phyloP scores from a whole-genome alignment of 352 stramenopile genomes.

The Phytophthora cactorum region DNA sequence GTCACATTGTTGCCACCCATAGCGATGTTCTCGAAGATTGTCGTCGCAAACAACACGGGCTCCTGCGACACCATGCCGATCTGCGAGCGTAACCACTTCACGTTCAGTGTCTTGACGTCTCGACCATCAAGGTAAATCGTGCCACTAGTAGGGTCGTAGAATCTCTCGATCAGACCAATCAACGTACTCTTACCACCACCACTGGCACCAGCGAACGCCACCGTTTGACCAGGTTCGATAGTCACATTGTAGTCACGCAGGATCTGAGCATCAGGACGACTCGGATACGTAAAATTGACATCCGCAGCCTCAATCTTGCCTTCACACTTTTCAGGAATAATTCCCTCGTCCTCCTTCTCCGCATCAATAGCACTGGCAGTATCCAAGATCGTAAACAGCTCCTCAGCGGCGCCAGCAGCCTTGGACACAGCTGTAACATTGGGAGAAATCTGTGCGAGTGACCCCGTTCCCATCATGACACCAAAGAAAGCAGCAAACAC shows the following conservation, averaged over 20 bases:
- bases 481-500: slow-evolving; percentile 61
- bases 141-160: slow-evolving; percentile 87
- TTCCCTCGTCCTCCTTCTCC: slow-evolving; percentile 34
- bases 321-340: slow-evolving; percentile 27
- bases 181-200: slow-evolving; percentile 53
- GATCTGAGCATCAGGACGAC: slow-evolving; percentile 43
- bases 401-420: slow-evolving; percentile 47
- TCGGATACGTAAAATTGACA: slow-evolving; percentile 78
- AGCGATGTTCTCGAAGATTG: slow-evolving; percentile 91
- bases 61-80: slow-evolving; percentile 86
- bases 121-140: slow-evolving; percentile 80
- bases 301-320: slow-evolving; percentile 58
- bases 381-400: slow-evolving; percentile 63
- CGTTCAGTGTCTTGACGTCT: slow-evolving; percentile 78
- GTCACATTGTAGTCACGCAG: slow-evolving; percentile 42
- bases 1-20: slow-evolving; percentile 68
- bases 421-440: slow-evolving; percentile 58
- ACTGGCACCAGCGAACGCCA: slow-evolving; percentile 40
- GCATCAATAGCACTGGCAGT: slow-evolving; percentile 57
- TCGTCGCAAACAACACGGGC: slow-evolving; percentile 87
- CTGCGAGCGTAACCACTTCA: slow-evolving; percentile 72
- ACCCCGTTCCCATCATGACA: slow-evolving; percentile 53
- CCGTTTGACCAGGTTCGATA: slow-evolving; percentile 40
- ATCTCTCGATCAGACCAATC: slow-evolving; percentile 69
- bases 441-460: slow-evolving; percentile 55